Evolutionary conservation across 345 rosid species (phyloP), one percentile per base, ranked within the genome.

Genomic region (Xanthoceras sorbifolium): DNA sequence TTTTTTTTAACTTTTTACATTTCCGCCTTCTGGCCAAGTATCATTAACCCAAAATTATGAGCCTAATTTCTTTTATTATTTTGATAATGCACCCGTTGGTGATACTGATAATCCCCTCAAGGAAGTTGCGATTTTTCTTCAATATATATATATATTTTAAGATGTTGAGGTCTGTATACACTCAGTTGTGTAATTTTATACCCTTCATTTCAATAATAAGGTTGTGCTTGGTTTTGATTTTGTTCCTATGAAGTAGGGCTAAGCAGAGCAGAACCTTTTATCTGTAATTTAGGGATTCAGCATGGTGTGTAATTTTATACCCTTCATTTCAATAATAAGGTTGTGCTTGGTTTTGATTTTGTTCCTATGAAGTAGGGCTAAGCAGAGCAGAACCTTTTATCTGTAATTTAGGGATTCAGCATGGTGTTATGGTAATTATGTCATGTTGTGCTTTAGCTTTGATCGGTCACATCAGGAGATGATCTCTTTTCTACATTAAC

Each of bases 171-270:
- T 61, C 28, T 61, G 26, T 61, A 10, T 40, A 46, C 76, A 62
- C 36, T 62, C 69, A 57, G 64, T 72, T 23, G 65, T 22, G 34
- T 55, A 71, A 68, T 71, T 50, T 55, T 36, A 59, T 72, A 14
- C 46, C 15, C 54, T 34, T 59, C n/a, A 25, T 40, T 22, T 17
- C 75, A 25, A 18, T 18, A 59, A 59, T 25, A 38, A 59, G 20
- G 29, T 71, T 31, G 28, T 52, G 9, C 72, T 62, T 62, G 36
- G 6, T 61, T 28, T 61, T 61, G 65, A 61, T 61, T 61, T 26
- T 61, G 18, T 61, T 62, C 9, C 31, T n/a, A 3, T 62, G 36
- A 12, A 29, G 38, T 62, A 28, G 66, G 66, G 52, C 52, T 44
- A 44, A 44, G 50, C 50, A 36, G 40, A 36, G 40, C 40, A 36